Evolutionary conservation across 352 stramenopile genomes (phyloP), one percentile per base, ranked within the genome.

Genomic region (Phytopythium kandeliae): DNA sequence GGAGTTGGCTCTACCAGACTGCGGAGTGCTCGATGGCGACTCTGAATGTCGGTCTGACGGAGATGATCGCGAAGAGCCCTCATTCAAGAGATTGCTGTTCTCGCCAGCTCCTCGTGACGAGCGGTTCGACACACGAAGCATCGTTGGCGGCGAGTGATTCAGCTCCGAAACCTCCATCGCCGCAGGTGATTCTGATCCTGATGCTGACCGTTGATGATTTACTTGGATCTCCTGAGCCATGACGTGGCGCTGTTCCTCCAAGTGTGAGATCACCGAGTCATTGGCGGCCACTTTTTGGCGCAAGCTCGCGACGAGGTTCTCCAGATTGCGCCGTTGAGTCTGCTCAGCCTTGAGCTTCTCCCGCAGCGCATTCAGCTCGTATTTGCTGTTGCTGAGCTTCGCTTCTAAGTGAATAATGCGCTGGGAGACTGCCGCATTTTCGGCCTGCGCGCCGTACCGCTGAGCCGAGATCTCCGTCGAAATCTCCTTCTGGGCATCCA

Each of bases 401-500:
- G 80, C 76, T 57, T 93, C 80, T 25, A 93, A 46, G 33, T 90
- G 76, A 6, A 87, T 67, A 37, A 94, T 86, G 15, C 76, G 72
- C 62, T 94, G 83, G 3, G 82, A 73, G 0, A 90, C 75, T 0
- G 76, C 65, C 10, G 83, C 82, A 26, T 84, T 87, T 43, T 92
- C 74, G 10, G 83, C 80, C 42, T 90, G 78, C 2, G 71, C 78
- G 19, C 78, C 83, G 57, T 88, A 89, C 15, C 77, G 63, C 49
- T 89, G 83, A 12, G 80, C 80, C 17, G 80, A 92, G 28, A 92
- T 88, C 54, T 92, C 80, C 4, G 81, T 86, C 0, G 78, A 72
- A 17, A 89, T 74, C 28, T 84, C 65, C 41, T 81, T 79, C 56
- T 92, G 80, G 0, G 80, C 58, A 22, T 87, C 67, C 7, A 89